Base-by-base conservation (phyloP, 768 basidiomycete species). In the Lactarius trivialis region DNA sequence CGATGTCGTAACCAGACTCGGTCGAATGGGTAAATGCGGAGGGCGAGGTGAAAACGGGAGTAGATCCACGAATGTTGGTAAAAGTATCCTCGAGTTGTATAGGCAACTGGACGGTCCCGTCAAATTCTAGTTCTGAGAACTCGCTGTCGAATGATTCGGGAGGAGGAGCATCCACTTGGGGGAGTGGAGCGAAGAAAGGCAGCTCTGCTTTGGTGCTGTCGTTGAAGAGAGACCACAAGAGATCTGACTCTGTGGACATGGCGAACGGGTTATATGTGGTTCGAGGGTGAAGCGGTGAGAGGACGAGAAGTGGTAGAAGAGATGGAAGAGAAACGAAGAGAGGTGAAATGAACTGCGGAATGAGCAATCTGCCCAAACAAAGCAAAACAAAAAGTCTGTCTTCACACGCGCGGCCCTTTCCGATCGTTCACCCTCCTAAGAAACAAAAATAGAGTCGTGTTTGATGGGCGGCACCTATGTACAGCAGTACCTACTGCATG, bases 131-230 rank as follows among this genome's bases (percentile, higher is more conserved):
- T 75, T 77, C 81, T 36, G 77, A 90, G 70, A 93, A 81, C 75
- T 93, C 91, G 56, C 82, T 81, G 72, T 92, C 91, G 76, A 93
- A 92, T 66, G 84, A 79, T 78, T 91, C 89, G 64, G 88, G 86
- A 70, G 87, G 83, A 49, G 89, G 88, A 57, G 86, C 88, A 69
- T 84, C 78, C 75, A 88, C 81, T 76, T 89, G 88, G 62, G 82
- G 77, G 24, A 57, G 49, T 4, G 63, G 63, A 30, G 63, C 45
- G 39, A 64, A 64, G 39, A 64, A 64, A 21, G 53, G 63, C 8
- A 64, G 49, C 26, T 60, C 63, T 12, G 58, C 54, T 28, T 64
- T 64, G 2, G 37, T n/a, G 7, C 26, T 19, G 32, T 60, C 62
- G 15, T 28, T 24, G 21, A 64, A 48, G 19, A 55, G 32, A 39